Evolutionary conservation across 2,329 filamentous ascomycete species (phyloP), one percentile per base, ranked within the genome.

Genomic region (Aspergillus novofumigatus): DNA sequence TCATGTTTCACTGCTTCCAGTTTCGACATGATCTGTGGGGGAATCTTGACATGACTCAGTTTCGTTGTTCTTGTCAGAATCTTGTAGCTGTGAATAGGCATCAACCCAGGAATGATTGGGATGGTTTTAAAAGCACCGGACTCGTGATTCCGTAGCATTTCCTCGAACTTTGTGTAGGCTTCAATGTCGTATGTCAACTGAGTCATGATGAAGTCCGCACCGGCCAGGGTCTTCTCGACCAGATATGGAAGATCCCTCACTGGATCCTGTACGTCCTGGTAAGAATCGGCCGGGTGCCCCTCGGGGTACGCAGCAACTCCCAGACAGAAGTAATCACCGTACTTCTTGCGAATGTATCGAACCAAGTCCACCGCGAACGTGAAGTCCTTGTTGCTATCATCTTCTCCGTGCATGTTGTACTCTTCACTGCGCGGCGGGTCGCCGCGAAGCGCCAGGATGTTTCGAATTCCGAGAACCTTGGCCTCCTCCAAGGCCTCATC

Each of bases 181-280:
- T 89, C 81, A 25, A 92, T 83, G 70, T 97, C 92, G 74, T 96
- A 99, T 75, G 97, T 97, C 8, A 99, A 82, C 74, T 99, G 94
- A 0, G 94, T 97, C 91, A 99, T 96, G 75, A 99, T 89, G 70
- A 99, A 99, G 76, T 97, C 92, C 52, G 92, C 94, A 1, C 94
- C 94, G 3, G 94, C 94, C 65, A 88, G 81, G 0, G 88, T 89
- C 81, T 99, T 99, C 64, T 96, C 92, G 10, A 96, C 85, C 54
- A 99, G 80, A 68, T 89, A 96, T 0, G 92, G 90, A 58, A 99
- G 77, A 75, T 99, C 94, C 53, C 79, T 77, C 54, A 74, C 71
- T 0, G 83, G 80, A 64, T 83, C 81, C 69, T 88, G 86, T 61
- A 89, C 83, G 67, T 95, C 90, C 1, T 93, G 93, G 73, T 95